Percentiles rank a stretch among this genome's conserved stretches.
phyloP scores from a whole-genome alignment of 371 early-diverging fungal species.

The Circinella minor region DNA sequence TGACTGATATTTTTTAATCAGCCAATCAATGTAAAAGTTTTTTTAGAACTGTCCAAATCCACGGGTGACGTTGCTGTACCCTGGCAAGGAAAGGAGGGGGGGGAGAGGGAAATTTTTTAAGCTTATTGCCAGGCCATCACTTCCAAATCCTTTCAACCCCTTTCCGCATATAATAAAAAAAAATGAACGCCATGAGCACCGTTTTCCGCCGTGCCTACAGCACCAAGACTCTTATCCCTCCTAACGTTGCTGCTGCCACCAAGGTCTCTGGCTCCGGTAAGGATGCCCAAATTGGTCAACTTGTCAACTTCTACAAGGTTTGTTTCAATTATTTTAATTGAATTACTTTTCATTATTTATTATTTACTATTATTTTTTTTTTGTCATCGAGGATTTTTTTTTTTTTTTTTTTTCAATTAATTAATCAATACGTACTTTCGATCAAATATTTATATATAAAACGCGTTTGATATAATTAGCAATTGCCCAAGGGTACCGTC shows the following conservation, averaged over 20 bases:
- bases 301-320: slow-evolving; percentile 62
- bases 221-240: slow-evolving; percentile 60
- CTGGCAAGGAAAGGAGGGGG: not conserved
- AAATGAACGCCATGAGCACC: slow-evolving; percentile 45
- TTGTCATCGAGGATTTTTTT: not conserved
- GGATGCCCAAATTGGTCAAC: slow-evolving; percentile 46
- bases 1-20: no score
- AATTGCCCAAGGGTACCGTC: slow-evolving; percentile 56
- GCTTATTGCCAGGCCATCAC: not conserved
- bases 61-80: not conserved
- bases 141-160: not conserved
- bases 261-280: slow-evolving; percentile 48
- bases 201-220: slow-evolving; percentile 60
- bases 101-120: not conserved
- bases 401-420: not conserved
- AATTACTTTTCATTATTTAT: not conserved
- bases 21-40: no score
- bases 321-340: not conserved
- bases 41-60: no score
- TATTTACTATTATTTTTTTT: not conserved
- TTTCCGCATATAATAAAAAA: slow-evolving; percentile 8
- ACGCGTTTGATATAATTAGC: slow-evolving; percentile 24
- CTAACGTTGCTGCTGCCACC: slow-evolving; percentile 58
- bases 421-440: no score
- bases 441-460: not conserved